Base-by-base conservation (phyloP, 1,139 yeast genomes). In the Debaryomyces subglobosus region DNA sequence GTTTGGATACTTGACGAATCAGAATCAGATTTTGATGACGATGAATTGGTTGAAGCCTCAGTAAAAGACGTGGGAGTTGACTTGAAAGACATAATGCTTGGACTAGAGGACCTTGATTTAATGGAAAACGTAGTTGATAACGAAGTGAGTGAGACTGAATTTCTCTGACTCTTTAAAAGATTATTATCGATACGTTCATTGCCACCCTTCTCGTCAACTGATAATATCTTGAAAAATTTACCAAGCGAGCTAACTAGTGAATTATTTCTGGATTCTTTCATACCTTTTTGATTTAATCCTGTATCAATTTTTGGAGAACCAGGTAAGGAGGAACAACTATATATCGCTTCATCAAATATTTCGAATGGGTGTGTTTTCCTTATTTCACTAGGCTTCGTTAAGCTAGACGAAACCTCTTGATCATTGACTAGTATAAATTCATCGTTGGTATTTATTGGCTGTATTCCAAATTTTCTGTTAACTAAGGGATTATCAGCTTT, bases 321-420 rank as follows among this genome's bases (percentile, higher is more conserved):
- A 5, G 76, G 70, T 40, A 71, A 60, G 20, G 75, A 60, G 3
- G 79, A 68, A 49, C 81, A 79, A 2, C 86, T 78, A 62, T 87
- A 87, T 24, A 86, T 82, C 1, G 89, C 85, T 56, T 86, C 94
- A 62, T 88, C 96, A 55, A 87, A 81, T 4, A 87, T 80, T 58
- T 88, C 96, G 65, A 77, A 88, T 0, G 91, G 83, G 63, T 85
- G 85, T 0, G 81, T 74, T 54, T 79, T 77, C 42, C 75, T 64
- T 39, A 74, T 61, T 50, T 70, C 77, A 53, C 71, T 68, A 7
- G 70, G 56, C 46, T 61, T 63, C 23, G 62, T 56, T 2, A 48
- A 42, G 35, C 39, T 53, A 37, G 56, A 40, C 4, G 54, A 32
- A 8, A 49, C 45, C 18, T 53, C 53, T 18, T 46, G 50, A 48